Conservation (phyloP, 1,284 basidiomycete genomes). For the Trichosporon coremiiforme region DNA sequence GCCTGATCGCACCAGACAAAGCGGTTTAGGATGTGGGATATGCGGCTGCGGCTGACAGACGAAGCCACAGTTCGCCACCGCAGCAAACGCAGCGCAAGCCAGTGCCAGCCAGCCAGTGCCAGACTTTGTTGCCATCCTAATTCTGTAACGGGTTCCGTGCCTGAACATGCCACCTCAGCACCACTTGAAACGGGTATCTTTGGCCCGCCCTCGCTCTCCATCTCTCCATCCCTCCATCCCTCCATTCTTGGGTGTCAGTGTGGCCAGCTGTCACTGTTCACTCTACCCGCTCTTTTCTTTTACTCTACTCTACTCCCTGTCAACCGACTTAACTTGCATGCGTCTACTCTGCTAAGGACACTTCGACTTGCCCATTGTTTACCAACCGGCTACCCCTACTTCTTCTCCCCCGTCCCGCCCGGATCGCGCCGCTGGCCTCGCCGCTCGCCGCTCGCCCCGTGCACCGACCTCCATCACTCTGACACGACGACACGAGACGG, state of each 20-base stretch:
- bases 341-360: neutral
- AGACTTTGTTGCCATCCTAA: constrained; percentile 15
- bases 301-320: neutral
- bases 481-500: neutral
- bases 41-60: no score
- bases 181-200: constrained; percentile 1
- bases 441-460: neutral
- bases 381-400: no score
- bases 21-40: no score
- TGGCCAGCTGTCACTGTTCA: no score
- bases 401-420: no score
- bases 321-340: neutral
- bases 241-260: no score
- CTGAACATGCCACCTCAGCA: constrained; percentile 8
- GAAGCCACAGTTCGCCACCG: neutral
- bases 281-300: neutral
- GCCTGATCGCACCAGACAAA: no score
- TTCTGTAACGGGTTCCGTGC: constrained; percentile 11
- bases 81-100: neutral
- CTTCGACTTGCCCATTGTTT: no score
- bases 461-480: neutral
- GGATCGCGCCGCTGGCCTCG: no score
- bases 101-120: no score
- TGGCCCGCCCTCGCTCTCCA: neutral
- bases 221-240: no score